Evolutionary conservation across 768 basidiomycete species (phyloP), one percentile per base, ranked within the genome.

Genomic region (Hysterangium stoloniferum): DNA sequence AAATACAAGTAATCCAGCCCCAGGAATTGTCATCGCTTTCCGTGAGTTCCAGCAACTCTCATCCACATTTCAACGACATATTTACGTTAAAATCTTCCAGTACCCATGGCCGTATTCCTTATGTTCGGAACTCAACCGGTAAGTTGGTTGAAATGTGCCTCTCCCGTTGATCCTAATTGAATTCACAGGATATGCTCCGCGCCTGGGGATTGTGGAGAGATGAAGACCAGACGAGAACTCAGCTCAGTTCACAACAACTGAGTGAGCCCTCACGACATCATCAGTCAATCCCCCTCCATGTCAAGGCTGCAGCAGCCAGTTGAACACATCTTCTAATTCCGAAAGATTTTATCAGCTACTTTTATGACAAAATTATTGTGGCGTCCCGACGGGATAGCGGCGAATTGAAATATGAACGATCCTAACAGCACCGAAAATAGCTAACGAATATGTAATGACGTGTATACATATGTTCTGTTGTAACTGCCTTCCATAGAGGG

Each of bases 71-170:
- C 9, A 12, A 5, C 5, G 17, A 45, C 9, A n/a, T 22, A 20
- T 24, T 22, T 45, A 24, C 19, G 6, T n/a, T n/a, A n/a, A 40
- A n/a, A n/a, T n/a, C n/a, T 6, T 22, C 20, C 43, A 45, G 43
- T 45, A 12, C 43, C 43, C 7, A 7, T 45, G 8, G 43, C 43
- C 7, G 27, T 28, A 45, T 45, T 45, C 28, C 9, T 45, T 9
- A 28, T 45, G 9, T 45, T 45, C n/a, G 43, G 43, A 22, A 45
- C 28, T 45, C 43, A 45, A 45, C 20, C 20, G 43, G 43, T 45
- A 45, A 28, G 43, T 8, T 45, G 33, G 11, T 34, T 34, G 9
- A 9, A 9, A 34, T 34, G 17, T 34, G 33, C 17, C 17, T 34
- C 11, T 9, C 9, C 33, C n/a, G 33, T 34, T 17, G 9, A 9